Evolutionary conservation across 768 basidiomycete genomes (phyloP), one percentile per base, ranked within the genome.

Genomic region (Leccinum fibrillosum): DNA sequence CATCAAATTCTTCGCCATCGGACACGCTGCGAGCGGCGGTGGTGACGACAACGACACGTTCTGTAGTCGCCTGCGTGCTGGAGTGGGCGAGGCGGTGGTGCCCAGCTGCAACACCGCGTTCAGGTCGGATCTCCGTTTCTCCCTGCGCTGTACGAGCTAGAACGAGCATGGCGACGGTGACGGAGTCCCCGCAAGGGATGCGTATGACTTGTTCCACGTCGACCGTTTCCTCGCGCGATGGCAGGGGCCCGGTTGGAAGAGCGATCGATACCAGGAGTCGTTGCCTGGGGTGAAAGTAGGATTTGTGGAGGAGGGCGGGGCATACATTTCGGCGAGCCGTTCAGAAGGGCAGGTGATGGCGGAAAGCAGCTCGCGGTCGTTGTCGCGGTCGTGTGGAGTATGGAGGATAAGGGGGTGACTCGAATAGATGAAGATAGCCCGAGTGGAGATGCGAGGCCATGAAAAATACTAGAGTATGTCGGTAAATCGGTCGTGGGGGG

Each of bases 281-380:
- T 17, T 39, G 64, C 67, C 61, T 58, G 65, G 60, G 10, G 65
- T 47, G 21, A 72, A 73, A 2, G 64, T 63, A 19, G 62, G 45
- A 54, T 65, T 70, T 49, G 64, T 60, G 4, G 89, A 87, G 0
- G 87, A 89, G 0, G 90, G 82, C 5, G 92, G 91, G 0, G 90
- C 89, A 70, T 94, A 94, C 92, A 94, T 94, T 73, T 91, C 91
- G 11, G 88, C 77, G 11, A 94, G 78, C 67, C 90, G 76, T 62
- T 89, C 86, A 13, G 80, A 69, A 7, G 88, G 86, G 7, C 82
- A 83, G 0, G 91, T 87, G 49, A 94, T 81, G 13, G 90, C 91
- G 7, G 86, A 80, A 50, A 94, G 80, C 3, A 92, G 81, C 52
- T 86, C 85, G 32, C 92, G 88, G 62, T 93, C 83, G 57, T 88